Percentiles rank a stretch among this genome's conserved stretches.
phyloP scores from a whole-genome alignment of 495 filamentous ascomycete species.

The Annulohypoxylon moriforme region DNA sequence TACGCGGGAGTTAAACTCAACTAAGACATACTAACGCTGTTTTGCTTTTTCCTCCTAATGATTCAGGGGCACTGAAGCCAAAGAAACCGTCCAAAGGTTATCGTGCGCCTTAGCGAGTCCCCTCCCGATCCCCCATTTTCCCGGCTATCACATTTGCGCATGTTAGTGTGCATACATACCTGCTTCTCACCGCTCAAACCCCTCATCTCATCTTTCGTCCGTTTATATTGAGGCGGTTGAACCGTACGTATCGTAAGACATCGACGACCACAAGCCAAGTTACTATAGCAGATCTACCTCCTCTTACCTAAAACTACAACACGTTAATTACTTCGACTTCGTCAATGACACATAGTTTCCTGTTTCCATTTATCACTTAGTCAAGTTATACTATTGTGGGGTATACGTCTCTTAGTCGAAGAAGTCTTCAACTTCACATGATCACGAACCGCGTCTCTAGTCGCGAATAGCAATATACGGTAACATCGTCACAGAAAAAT shows the following conservation, averaged over 20 bases:
- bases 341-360: conserved; percentile 26
- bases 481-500: background rate
- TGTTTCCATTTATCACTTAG: background rate
- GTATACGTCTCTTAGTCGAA: background rate
- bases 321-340: conserved; percentile 3
- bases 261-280: conserved; percentile 33
- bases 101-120: conserved; percentile 20
- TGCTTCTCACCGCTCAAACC: conserved; percentile 28
- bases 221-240: conserved; percentile 27
- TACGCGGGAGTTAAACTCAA: conserved; percentile 26
- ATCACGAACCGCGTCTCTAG: background rate
- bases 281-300: conserved; percentile 2
- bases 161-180: conserved; percentile 1
- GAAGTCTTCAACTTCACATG: conserved; percentile 10
- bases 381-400: conserved; percentile 2
- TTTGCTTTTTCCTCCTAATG: background rate
- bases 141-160: conserved; percentile 21
- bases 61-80: conserved; percentile 17
- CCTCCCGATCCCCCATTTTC: conserved; percentile 29
- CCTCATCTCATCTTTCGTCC: conserved; percentile 24
- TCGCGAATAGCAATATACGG: background rate
- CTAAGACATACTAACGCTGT: conserved; percentile 27
- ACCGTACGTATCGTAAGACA: conserved; percentile 28
- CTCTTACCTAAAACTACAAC: conserved; percentile 17
- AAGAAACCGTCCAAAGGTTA: conserved; percentile 14